A percentile compares a stretch with the other conserved stretches of the same genome.
Conservation (phyloP, 495 filamentous ascomycete species). For the Penicillium robsamsonii region DNA sequence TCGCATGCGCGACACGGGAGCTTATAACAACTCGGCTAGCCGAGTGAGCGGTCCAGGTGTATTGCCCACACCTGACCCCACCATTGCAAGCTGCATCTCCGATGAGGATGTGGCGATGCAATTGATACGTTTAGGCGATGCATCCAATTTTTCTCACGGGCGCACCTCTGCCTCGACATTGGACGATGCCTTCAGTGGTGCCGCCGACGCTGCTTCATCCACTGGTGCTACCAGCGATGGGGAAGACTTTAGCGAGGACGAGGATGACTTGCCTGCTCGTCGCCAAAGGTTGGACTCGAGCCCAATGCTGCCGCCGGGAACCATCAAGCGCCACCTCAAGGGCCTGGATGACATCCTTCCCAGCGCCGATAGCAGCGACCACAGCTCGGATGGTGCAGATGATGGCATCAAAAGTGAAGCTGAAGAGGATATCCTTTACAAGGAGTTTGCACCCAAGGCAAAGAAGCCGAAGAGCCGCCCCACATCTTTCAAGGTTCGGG, state of each 20-base stretch:
- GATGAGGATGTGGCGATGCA: slow-evolving; percentile 98
- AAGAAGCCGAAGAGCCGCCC: slow-evolving; percentile 48
- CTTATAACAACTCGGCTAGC: slow-evolving; percentile 39
- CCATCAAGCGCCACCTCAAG: slow-evolving; percentile 54
- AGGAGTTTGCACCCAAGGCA: slow-evolving; percentile 41
- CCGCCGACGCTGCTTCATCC: slow-evolving; percentile 82
- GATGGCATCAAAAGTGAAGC: slow-evolving; percentile 54
- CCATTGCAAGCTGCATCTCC: slow-evolving; percentile 89
- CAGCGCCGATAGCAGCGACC: slow-evolving; percentile 68
- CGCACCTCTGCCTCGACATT: slow-evolving; percentile 90
- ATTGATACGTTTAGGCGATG: slow-evolving; percentile 90
- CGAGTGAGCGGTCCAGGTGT: slow-evolving; percentile 53
- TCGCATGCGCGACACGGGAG: slow-evolving; percentile 57
- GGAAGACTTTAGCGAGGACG: slow-evolving; percentile 73
- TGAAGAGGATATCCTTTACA: slow-evolving; percentile 46
- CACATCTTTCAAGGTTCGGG: slow-evolving; percentile 35
- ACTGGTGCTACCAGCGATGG: slow-evolving; percentile 75
- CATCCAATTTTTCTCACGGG: slow-evolving; percentile 82
- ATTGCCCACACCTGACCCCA: slow-evolving; percentile 90
- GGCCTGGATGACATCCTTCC: slow-evolving; percentile 60
- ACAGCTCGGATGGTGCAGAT: slow-evolving; percentile 60
- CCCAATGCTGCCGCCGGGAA: slow-evolving; percentile 50
- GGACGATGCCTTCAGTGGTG: slow-evolving; percentile 87
- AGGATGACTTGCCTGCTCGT: slow-evolving; percentile 60
- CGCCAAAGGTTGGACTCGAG: slow-evolving; percentile 61